These are phyloP conservation scores for Colletotrichum sp. DNA, from an alignment of 2,329 filamentous ascomycete genomes.

Conservation along the genomic window DNA sequence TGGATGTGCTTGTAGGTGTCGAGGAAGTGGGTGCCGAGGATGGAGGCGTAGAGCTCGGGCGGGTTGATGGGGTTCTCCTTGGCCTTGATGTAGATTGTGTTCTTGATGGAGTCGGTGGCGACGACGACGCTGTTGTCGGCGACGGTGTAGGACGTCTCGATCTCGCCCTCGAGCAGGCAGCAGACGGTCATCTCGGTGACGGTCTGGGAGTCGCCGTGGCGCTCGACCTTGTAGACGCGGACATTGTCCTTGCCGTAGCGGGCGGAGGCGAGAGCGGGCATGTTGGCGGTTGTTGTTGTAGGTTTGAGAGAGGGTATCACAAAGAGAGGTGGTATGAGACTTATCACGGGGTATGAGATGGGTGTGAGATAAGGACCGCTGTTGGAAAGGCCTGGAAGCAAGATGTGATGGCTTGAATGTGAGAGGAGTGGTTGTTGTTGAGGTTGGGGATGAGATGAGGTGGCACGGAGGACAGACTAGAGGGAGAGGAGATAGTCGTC, in stretches of 20 bases:
- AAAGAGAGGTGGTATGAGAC: not conserved
- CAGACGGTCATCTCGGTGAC: constrained; percentile 96
- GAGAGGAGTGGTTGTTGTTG: not conserved
- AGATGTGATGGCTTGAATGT: not conserved
- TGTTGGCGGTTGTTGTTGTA: constrained; percentile 12
- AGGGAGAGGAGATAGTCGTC: not conserved
- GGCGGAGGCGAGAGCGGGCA: constrained; percentile 66
- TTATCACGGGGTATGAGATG: not conserved
- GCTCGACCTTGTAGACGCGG: constrained; percentile 93
- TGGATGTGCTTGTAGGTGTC: constrained; percentile 88
- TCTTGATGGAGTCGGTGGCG: constrained; percentile 97
- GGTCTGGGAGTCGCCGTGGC: constrained; percentile 79
- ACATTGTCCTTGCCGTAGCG: constrained; percentile 97
- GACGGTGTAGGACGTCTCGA: constrained; percentile 86
- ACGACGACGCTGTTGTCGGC: constrained; percentile 96
- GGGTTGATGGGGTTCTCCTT: constrained; percentile 93
- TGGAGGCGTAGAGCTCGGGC: constrained; percentile 88
- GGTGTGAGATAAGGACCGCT: not conserved
- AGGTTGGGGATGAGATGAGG: not conserved
- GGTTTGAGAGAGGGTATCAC: not conserved
- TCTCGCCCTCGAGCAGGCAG: constrained; percentile 90
- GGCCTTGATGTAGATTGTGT: constrained; percentile 93
- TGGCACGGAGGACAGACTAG: not conserved
- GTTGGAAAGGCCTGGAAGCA: not conserved
- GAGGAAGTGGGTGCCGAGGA: constrained; percentile 88